Evolutionary conservation across 2,329 filamentous ascomycete genomes (phyloP).

Genomic region (Westerdykella aurantiaca): DNA sequence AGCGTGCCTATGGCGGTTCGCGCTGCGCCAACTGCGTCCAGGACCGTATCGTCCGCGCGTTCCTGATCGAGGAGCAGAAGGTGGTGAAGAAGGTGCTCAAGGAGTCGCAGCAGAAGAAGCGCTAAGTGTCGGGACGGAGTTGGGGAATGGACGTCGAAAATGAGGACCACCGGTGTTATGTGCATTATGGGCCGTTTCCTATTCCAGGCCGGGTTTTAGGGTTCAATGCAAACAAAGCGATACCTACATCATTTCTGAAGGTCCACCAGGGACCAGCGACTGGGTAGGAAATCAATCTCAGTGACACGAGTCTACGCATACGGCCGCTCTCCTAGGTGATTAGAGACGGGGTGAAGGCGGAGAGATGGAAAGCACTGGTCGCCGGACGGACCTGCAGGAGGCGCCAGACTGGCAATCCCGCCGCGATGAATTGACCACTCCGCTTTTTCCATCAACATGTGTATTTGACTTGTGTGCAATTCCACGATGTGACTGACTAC

Average conservation of each 20-base stretch:
- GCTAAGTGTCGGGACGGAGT: conserved; percentile 29
- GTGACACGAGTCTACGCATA: neutral
- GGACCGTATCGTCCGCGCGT: conserved; percentile 94
- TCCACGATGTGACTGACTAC: no score
- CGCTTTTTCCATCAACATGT: no score
- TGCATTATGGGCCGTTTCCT: conserved; percentile 39
- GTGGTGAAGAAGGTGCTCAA: conserved; percentile 99
- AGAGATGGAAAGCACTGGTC: no score
- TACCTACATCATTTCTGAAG: conserved; percentile 30
- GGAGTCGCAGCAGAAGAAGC: conserved; percentile 81
- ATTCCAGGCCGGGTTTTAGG: conserved; percentile 30
- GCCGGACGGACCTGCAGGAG: no score
- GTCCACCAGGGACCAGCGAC: conserved; percentile 26
- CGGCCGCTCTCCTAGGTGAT: neutral
- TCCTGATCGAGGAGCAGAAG: conserved; percentile 99
- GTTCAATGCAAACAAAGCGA: conserved; percentile 34
- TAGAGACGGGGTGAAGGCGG: no score
- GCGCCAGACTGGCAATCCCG: no score
- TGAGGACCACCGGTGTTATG: conserved; percentile 38
- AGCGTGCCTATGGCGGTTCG: conserved; percentile 89
- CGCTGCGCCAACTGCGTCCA: conserved; percentile 98
- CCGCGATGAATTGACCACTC: no score
- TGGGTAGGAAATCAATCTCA: conserved; percentile 30
- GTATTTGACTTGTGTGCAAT: no score
- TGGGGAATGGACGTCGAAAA: conserved; percentile 31